Percentiles rank a stretch among this genome's conserved stretches.
phyloP scores from a whole-genome alignment of 306 rosid species.

The Cucumis melo region DNA sequence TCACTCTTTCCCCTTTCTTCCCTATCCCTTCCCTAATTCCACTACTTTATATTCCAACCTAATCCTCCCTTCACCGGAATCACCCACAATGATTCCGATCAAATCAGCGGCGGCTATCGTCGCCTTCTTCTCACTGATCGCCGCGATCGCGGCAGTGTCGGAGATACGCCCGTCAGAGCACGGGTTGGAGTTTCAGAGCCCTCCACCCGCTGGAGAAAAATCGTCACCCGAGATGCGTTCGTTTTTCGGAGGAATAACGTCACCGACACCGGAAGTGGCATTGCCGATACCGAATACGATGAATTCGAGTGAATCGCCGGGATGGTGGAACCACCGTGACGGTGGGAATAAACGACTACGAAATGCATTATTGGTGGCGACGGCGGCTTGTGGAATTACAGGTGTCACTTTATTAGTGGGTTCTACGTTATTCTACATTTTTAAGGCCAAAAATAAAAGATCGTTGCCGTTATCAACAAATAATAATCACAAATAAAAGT shows the following conservation, averaged over 20 bases:
- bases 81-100: not conserved
- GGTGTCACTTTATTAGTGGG: constrained; percentile 63
- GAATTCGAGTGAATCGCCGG: constrained; percentile 33
- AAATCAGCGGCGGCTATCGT: not conserved
- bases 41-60: not conserved
- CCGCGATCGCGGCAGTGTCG: constrained; percentile 9
- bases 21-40: not conserved
- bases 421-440: constrained; percentile 34
- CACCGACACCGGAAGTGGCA: constrained; percentile 18
- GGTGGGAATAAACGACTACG: constrained; percentile 15
- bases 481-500: constrained; percentile 10
- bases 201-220: constrained; percentile 21
- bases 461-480: not conserved
- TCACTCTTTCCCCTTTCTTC: not conserved
- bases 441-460: constrained; percentile 17
- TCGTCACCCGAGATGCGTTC: constrained; percentile 43
- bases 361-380: constrained; percentile 36
- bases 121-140: not conserved
- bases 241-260: constrained; percentile 44
- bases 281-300: constrained; percentile 27
- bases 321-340: constrained; percentile 21
- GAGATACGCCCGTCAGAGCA: constrained; percentile 83
- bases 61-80: not conserved
- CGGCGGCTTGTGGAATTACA: constrained; percentile 58
- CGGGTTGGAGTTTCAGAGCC: constrained; percentile 45